Percentiles rank a stretch among this genome's conserved stretches.
Evolutionary conservation across 2,329 filamentous ascomycete genomes (phyloP).

Genomic region (Septoria linicola): DNA sequence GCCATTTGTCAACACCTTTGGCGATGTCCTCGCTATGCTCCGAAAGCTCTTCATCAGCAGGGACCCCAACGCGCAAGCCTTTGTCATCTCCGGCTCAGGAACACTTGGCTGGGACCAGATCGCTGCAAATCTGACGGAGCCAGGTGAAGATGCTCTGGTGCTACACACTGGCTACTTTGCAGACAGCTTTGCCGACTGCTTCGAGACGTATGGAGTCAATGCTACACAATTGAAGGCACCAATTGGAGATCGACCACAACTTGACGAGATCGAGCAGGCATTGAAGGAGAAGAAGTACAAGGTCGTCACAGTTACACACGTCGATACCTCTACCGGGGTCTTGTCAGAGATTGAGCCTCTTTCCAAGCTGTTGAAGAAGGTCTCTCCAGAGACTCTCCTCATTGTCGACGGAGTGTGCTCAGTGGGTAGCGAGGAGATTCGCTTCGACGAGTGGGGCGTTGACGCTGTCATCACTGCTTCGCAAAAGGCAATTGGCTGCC

Average conservation of each 20-base stretch:
- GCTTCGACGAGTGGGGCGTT: slow-evolving; percentile 90
- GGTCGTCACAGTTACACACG: slow-evolving; percentile 89
- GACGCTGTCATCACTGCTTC: slow-evolving; percentile 92
- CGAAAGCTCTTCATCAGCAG: slow-evolving; percentile 93
- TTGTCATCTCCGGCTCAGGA: slow-evolving; percentile 89
- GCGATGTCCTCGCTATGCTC: slow-evolving; percentile 82
- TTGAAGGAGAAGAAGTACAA: slow-evolving; percentile 92
- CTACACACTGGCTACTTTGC: slow-evolving; percentile 97
- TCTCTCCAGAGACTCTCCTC: slow-evolving; percentile 87
- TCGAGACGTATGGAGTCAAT: slow-evolving; percentile 85
- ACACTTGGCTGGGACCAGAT: slow-evolving; percentile 97
- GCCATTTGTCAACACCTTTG: slow-evolving; percentile 85
- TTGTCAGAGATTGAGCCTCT: slow-evolving; percentile 85
- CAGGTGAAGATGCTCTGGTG: slow-evolving; percentile 85
- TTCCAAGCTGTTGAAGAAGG: slow-evolving; percentile 75
- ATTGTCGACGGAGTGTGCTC: slow-evolving; percentile 97
- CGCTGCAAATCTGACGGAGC: slow-evolving; percentile 86
- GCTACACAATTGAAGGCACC: slow-evolving; percentile 86
- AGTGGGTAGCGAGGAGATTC: slow-evolving; percentile 92
- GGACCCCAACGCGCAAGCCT: slow-evolving; percentile 78
- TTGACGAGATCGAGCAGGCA: slow-evolving; percentile 83
- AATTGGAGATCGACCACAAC: slow-evolving; percentile 82
- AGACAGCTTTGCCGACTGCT: slow-evolving; percentile 89
- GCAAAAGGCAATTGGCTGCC: slow-evolving; percentile 95
- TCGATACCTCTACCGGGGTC: slow-evolving; percentile 95